Evolutionary conservation across 352 stramenopile species (phyloP), one percentile per base, ranked within the genome.

Genomic region (Phytophthora megakarya): DNA sequence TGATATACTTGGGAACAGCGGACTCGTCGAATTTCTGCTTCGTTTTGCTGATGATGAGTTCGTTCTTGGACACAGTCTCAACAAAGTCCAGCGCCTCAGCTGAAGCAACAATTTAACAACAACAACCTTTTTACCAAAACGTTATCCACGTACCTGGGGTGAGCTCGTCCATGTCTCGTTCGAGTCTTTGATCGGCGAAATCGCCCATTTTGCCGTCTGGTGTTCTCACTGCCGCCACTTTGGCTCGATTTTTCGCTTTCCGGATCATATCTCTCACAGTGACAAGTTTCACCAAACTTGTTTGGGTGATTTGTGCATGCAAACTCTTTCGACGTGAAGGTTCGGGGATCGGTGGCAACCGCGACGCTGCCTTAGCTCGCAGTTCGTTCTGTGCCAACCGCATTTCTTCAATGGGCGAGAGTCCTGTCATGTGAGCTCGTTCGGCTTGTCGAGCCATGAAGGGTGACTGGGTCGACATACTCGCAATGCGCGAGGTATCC

Each of bases 1-100:
- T 86, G 50, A 94, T 66, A 46, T 81, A 92, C 62, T 72, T 83
- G 1, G 83, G 86, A 12, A 98, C 82, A 32, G 59, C 92, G 12
- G 80, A 86, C 30, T 96, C 87, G 43, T 96, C 84, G 51, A 95
- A 87, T 19, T 88, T 83, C 43, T 92, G 76, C 39, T 89, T 83
- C 49, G 88, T 88, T 57, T 94, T 88, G 61, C 95, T 97, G 47
- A 97, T 93, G 47, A 95, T 89, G 47, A 89, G 85, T 37, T 88
- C 87, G 16, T 96, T 84, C 53, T 84, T 84, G 12, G 81, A 88
- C 12, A 80, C 83, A 1, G 77, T 77, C 65, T 92, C 81, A 19
- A 92, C 86, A 73, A 94, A 91, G 52, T 89, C 73, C 30, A 92
- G 66, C 0, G 86, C 83, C 73, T 94, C 82, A 4, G 80, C 83